Evolutionary conservation across 306 rosid genomes (phyloP).

Genomic region (Fragaria vesca): DNA sequence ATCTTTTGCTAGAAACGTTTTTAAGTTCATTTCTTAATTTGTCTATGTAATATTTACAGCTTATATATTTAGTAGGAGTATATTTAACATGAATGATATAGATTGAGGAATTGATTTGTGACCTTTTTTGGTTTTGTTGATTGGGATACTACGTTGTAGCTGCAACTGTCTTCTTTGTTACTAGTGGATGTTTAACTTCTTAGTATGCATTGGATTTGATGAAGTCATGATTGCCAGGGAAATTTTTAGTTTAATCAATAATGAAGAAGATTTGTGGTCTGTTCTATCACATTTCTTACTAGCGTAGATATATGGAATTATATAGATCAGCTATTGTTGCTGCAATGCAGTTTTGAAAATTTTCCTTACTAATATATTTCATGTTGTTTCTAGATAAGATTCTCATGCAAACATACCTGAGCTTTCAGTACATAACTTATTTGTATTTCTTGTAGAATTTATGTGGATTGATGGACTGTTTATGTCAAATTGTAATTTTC

Average conservation of each 20-base stretch:
- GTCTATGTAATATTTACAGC: not conserved
- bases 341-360: not conserved
- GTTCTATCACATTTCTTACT: not conserved
- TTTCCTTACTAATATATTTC: not conserved
- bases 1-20: not conserved
- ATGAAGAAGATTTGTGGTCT: not conserved
- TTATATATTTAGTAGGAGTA: not conserved
- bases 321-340: not conserved
- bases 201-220: not conserved
- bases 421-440: not conserved
- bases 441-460: not conserved
- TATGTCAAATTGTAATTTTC: constrained; percentile 6
- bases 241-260: not conserved
- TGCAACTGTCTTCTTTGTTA: not conserved
- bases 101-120: not conserved
- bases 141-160: constrained; percentile 2
- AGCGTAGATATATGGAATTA: not conserved
- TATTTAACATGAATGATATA: not conserved
- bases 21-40: not conserved
- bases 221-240: not conserved
- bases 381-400: not conserved
- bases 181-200: not conserved
- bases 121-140: not conserved
- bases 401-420: not conserved
- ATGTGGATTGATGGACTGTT: constrained; percentile 1